A percentile compares a stretch with the other conserved stretches of the same genome.
Conservation (phyloP, 2,329 filamentous ascomycete genomes). For the Fusarium sambucinum region DNA sequence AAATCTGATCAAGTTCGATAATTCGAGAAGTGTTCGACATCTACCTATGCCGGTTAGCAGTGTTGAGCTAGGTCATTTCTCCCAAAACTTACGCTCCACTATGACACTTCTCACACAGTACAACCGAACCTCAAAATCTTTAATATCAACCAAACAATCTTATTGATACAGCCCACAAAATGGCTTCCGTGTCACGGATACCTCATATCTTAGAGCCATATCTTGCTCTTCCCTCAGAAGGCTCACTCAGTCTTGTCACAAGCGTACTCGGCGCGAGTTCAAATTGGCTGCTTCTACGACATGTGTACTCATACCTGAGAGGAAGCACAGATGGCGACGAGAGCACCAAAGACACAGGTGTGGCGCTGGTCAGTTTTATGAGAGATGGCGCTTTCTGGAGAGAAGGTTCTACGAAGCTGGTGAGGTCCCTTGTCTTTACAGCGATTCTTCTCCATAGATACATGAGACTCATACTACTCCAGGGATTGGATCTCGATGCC, state of each 20-base stretch:
- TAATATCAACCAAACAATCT: slow-evolving; percentile 21
- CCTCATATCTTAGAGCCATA: slow-evolving; percentile 75
- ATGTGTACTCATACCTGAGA: slow-evolving; percentile 62
- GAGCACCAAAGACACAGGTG: slow-evolving; percentile 56
- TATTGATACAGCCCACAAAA: slow-evolving; percentile 6
- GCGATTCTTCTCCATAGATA: background rate
- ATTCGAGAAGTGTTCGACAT: background rate
- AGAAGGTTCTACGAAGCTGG: slow-evolving; percentile 75
- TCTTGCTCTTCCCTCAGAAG: slow-evolving; percentile 67
- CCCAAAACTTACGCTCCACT: slow-evolving; percentile 15
- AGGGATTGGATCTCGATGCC: slow-evolving; percentile 79
- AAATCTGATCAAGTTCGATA: background rate
- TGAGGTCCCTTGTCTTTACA: slow-evolving; percentile 49
- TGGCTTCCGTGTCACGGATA: slow-evolving; percentile 60
- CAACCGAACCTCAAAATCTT: slow-evolving; percentile 35
- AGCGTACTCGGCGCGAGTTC: slow-evolving; percentile 73
- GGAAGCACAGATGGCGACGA: slow-evolving; percentile 41
- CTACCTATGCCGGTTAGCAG: background rate
- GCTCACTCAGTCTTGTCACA: slow-evolving; percentile 75
- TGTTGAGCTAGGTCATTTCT: background rate
- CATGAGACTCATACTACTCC: background rate
- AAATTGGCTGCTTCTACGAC: slow-evolving; percentile 74
- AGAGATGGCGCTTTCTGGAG: slow-evolving; percentile 84
- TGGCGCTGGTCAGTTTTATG: slow-evolving; percentile 87
- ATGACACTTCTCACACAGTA: slow-evolving; percentile 37